Evolutionary conservation across 1,139 yeast species (phyloP), one percentile per base, ranked within the genome.

Genomic region (Pichia sp.): DNA sequence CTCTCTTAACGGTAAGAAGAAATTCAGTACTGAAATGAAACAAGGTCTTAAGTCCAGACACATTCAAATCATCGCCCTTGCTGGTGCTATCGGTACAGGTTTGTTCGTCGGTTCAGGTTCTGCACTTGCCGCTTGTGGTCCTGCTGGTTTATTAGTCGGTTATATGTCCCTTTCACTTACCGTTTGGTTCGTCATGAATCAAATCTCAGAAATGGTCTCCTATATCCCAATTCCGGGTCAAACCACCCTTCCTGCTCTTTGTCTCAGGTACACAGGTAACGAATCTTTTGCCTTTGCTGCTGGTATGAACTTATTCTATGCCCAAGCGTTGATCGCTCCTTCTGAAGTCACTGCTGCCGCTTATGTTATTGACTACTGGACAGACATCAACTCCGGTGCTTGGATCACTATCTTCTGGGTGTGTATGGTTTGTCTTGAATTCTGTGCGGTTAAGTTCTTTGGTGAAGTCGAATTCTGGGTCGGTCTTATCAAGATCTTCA

Each of bases 81-180:
- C 93, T n/a, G 85, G 91, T 11, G 83, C 89, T 55, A 83, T 87
- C 47, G 95, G 95, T 67, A 81, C 82, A 6, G 83, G 83, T 58
- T 70, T 81, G 42, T 79, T 82, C 56, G 76, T 77, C 44, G 79
- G 81, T 42, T 67, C 77, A 6, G 81, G 82, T 44, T 62, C 72
- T 12, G 71, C 75, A 4, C 63, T 79, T 35, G 58, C 70, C 11
- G 55, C 58, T 4, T 70, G 75, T 59, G 84, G 83, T 12, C 83
- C 83, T 1, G 82, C 75, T 1, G 69, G 76, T 15, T 59, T 79
- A 40, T 65, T 78, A 14, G 60, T 74, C 19, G 71, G 79, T 15
- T 79, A 76, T 60, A 43, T 72, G 19, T 63, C 79, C 45, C 71
- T 80, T 71, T 72, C 81, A 4, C 54, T 72, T 20, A 72, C 79